These are phyloP conservation scores for Pyrenochaeta sp. DNA, from an alignment of 2,329 filamentous ascomycete species.

Conservation along the genomic window DNA sequence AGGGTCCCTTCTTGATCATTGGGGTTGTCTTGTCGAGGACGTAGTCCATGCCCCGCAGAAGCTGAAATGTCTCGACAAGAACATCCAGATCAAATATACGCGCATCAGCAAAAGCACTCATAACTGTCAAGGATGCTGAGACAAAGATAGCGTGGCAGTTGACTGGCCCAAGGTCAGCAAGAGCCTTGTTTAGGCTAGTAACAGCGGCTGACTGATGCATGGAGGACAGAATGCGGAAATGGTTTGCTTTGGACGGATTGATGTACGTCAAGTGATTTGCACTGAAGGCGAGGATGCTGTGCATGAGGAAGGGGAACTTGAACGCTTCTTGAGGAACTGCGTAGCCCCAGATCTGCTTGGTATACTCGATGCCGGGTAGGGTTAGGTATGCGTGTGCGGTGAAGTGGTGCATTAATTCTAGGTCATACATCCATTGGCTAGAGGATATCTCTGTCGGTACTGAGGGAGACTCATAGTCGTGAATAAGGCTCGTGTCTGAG, in stretches of 20 bases:
- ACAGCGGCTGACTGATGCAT: slow-evolving; percentile 39
- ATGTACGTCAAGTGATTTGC: slow-evolving; percentile 46
- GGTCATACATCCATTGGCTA: slow-evolving; percentile 33
- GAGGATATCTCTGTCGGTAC: background rate
- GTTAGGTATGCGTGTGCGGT: slow-evolving; percentile 34
- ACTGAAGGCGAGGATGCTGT: slow-evolving; percentile 50
- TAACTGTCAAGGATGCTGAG: slow-evolving; percentile 28
- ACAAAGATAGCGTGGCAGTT: slow-evolving; percentile 42
- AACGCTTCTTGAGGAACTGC: slow-evolving; percentile 46
- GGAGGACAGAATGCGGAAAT: slow-evolving; percentile 37
- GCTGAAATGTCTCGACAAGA: slow-evolving; percentile 36
- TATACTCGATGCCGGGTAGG: slow-evolving; percentile 30
- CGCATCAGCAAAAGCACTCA: slow-evolving; percentile 37
- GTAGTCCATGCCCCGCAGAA: slow-evolving; percentile 38
- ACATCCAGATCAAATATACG: slow-evolving; percentile 27
- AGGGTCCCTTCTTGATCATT: slow-evolving; percentile 32
- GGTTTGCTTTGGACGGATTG: slow-evolving; percentile 22
- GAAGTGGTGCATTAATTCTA: slow-evolving; percentile 42
- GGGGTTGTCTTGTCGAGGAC: slow-evolving; percentile 25
- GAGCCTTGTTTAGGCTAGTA: slow-evolving; percentile 27
- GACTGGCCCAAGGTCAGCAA: slow-evolving; percentile 29
- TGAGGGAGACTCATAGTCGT: background rate
- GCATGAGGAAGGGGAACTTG: slow-evolving; percentile 47
- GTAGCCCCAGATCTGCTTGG: slow-evolving; percentile 43
- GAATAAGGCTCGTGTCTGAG: background rate